Evolutionary conservation across 257 asterid genomes (phyloP), one percentile per base, ranked within the genome.

Genomic region (Jacaranda mimosifolia): DNA sequence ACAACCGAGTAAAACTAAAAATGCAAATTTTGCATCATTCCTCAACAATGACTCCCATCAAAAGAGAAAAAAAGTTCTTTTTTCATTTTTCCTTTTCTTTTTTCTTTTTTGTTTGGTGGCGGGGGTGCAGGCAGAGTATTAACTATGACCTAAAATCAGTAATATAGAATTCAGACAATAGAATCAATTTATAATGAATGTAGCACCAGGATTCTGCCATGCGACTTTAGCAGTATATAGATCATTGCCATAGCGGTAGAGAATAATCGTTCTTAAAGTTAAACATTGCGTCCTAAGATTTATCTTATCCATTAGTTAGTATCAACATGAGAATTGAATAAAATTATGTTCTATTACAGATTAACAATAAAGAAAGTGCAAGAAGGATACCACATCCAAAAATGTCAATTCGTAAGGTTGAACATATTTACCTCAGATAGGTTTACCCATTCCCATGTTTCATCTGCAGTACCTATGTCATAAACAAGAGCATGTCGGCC

Each of bases 361-460:
- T 40, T 53, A 63, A 75, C 65, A 53, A 46, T 32, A 58, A 39
- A 38, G 42, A 21, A 35, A 19, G 0, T 5, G 4, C 9, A 38
- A 15, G 15, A 68, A 4, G 48, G 56, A 38, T 40, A 60, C 66
- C 4, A 60, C 62, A 69, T 15, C 62, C 60, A 78, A 52, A 69
- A 63, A 65, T 43, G 38, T 32, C 6, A 66, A 74, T 1, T 74
- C 35, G 5, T 45, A 62, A 67, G 79, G 73, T 46, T 73, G 52
- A 75, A 69, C 70, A 69, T 1, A 73, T 26, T 45, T 85, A 90
- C 97, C 96, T 90, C 97, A 51, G 91, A 79, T 56, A 92, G 94
- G 81, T 89, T 89, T 76, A 92, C 90, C 97, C 97, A 92, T 73
- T 92, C 97, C 88, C 86, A 82, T 8, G 93, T 83, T 83, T 92